These are phyloP conservation scores for Candolleomyces eurysporus DNA, from an alignment of 768 basidiomycete genomes.

Conservation along the genomic window DNA sequence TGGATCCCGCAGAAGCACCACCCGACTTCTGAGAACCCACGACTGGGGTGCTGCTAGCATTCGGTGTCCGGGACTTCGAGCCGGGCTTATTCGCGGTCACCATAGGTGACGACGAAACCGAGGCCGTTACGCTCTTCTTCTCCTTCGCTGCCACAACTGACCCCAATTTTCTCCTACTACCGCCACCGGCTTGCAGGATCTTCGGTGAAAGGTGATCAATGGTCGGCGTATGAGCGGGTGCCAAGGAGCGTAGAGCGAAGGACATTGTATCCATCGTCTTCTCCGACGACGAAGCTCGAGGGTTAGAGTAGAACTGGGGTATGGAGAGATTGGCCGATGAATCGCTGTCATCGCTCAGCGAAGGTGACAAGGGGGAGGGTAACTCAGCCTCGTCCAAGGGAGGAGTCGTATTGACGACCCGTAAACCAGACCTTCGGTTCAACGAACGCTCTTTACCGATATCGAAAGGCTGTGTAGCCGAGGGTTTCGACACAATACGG, in stretches of 20 bases:
- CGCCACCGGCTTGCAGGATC: background rate
- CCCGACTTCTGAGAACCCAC: too few relatives aligned
- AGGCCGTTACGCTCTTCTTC: background rate
- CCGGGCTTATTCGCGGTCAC: too few relatives aligned
- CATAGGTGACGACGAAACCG: too few relatives aligned
- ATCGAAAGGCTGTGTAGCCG: too few relatives aligned
- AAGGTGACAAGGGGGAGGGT: background rate
- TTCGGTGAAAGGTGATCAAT: background rate
- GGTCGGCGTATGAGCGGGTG: background rate
- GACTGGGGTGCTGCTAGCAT: too few relatives aligned
- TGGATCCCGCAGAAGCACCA: too few relatives aligned
- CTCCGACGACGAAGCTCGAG: background rate
- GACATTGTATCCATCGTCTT: slow-evolving; percentile 1
- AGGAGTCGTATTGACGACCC: background rate
- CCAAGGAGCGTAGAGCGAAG: background rate
- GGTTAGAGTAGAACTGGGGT: background rate
- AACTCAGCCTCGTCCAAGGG: too few relatives aligned
- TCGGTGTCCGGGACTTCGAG: too few relatives aligned
- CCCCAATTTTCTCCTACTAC: background rate
- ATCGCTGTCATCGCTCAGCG: background rate
- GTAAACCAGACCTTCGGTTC: too few relatives aligned
- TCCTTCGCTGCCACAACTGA: background rate
- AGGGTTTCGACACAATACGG: too few relatives aligned
- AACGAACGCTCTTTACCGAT: too few relatives aligned
- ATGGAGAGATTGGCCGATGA: background rate